phyloP scores from a whole-genome alignment of 768 basidiomycete species.

The Termitomyces heimii region DNA sequence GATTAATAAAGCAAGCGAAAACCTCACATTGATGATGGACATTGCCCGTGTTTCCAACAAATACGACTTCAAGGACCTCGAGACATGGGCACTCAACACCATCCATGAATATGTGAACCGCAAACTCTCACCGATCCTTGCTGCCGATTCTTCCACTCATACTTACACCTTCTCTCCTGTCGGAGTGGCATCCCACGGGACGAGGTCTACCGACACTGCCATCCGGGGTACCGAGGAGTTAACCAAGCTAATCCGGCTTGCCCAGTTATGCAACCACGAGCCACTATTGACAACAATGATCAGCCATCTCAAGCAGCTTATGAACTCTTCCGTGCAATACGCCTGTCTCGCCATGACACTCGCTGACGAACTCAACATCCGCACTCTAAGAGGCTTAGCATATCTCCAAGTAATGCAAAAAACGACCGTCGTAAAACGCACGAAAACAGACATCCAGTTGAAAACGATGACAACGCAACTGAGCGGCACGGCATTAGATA shows the following conservation, averaged over 20 bases:
- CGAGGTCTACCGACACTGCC: constrained; percentile 10
- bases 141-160: constrained; percentile 31
- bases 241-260: constrained; percentile 57
- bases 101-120: constrained; percentile 63
- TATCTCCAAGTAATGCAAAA: constrained; percentile 75
- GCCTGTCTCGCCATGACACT: constrained; percentile 71
- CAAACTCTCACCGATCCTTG: constrained; percentile 47
- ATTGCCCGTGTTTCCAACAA: constrained; percentile 66
- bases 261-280: constrained; percentile 61
- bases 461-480: constrained; percentile 8
- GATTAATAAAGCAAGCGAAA: constrained; percentile 39
- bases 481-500: neutral
- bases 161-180: constrained; percentile 24
- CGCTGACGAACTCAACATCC: constrained; percentile 63
- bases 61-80: constrained; percentile 68
- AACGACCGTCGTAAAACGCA: constrained; percentile 35
- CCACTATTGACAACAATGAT: constrained; percentile 57
- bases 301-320: constrained; percentile 50
- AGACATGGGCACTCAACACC: constrained; percentile 72
- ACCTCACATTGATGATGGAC: constrained; percentile 51
- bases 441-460: constrained; percentile 23
- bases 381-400: constrained; percentile 53
- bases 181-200: constrained; percentile 8
- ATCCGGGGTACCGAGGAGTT: constrained; percentile 40
- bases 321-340: constrained; percentile 57